phyloP scores from a whole-genome alignment of 2,329 filamentous ascomycete species.

The Emergomyces orientalis region DNA sequence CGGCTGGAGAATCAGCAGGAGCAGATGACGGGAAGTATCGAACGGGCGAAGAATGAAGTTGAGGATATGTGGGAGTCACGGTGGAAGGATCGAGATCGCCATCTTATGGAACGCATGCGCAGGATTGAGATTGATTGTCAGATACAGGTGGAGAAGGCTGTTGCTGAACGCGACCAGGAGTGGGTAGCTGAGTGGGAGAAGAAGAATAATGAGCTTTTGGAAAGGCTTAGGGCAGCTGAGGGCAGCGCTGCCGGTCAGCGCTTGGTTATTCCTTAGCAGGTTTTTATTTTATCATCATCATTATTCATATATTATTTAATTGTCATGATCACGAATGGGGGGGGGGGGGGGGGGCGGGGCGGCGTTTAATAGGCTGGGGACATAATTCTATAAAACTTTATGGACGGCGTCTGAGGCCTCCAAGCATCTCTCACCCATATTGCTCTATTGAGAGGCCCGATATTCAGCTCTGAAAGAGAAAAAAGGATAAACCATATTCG shows the following conservation, averaged over 20 bases:
- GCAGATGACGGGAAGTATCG: conserved; percentile 19
- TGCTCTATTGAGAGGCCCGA: too few species aligned
- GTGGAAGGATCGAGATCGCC: conserved; percentile 27
- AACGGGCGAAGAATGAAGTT: conserved; percentile 25
- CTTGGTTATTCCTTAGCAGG: background rate
- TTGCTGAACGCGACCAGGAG: conserved; percentile 17
- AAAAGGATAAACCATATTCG: too few species aligned
- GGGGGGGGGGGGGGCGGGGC: too few species aligned
- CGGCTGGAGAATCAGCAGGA: conserved; percentile 19
- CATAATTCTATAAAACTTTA: too few species aligned
- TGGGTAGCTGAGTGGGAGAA: conserved; percentile 16
- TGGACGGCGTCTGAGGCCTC: too few species aligned
- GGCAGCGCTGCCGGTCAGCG: background rate
- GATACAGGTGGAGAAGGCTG: conserved; percentile 16
- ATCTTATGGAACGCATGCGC: conserved; percentile 21
- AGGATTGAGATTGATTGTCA: conserved; percentile 19
- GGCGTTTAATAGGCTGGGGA: background rate
- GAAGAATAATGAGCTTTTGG: conserved; percentile 14
- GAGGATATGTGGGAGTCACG: conserved; percentile 29
- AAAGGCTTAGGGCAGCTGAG: conserved; percentile 9
- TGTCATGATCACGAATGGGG: background rate
- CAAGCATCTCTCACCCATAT: too few species aligned
- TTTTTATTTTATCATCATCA: background rate
- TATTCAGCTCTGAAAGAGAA: too few species aligned
- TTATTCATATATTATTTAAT: background rate